Percentiles rank a stretch among this genome's conserved stretches.
Evolutionary conservation across 345 rosid genomes (phyloP).

Genomic region (Eucalyptus regnans): DNA sequence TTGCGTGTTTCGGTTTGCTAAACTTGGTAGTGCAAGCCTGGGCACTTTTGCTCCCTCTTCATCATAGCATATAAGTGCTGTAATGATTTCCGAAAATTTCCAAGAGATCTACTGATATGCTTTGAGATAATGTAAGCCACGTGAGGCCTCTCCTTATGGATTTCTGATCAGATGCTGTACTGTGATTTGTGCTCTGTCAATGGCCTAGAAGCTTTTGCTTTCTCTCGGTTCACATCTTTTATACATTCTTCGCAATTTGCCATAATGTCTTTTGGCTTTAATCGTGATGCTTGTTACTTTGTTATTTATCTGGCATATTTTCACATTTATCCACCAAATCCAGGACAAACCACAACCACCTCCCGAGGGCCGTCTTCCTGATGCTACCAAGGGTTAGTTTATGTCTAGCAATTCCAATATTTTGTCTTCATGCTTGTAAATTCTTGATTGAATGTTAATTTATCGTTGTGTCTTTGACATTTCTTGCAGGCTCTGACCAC

Average conservation of each 20-base stretch:
- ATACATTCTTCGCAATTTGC: neutral
- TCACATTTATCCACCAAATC: neutral
- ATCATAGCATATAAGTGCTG: neutral
- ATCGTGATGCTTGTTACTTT: neutral
- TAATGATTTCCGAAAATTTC: neutral
- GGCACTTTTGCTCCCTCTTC: neutral
- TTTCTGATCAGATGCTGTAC: neutral
- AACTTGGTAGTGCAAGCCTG: neutral
- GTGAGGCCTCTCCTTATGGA: neutral
- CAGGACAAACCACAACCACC: constrained; percentile 94
- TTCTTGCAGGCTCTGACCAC: constrained; percentile 51
- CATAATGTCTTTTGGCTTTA: neutral
- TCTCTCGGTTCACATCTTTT: neutral
- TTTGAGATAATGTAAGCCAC: neutral
- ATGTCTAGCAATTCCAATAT: neutral
- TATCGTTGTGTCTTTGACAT: neutral
- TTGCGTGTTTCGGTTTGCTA: neutral
- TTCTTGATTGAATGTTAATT: neutral
- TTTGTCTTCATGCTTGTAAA: neutral
- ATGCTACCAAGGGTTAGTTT: constrained; percentile 69
- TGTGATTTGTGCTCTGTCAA: neutral
- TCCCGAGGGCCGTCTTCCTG: constrained; percentile 93
- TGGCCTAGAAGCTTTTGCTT: neutral
- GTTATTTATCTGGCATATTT: neutral
- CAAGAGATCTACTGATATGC: neutral